A percentile compares a stretch with the other conserved stretches of the same genome.
Evolutionary conservation across 257 asterid genomes (phyloP).

Genomic region (Salvia rosmarinus): DNA sequence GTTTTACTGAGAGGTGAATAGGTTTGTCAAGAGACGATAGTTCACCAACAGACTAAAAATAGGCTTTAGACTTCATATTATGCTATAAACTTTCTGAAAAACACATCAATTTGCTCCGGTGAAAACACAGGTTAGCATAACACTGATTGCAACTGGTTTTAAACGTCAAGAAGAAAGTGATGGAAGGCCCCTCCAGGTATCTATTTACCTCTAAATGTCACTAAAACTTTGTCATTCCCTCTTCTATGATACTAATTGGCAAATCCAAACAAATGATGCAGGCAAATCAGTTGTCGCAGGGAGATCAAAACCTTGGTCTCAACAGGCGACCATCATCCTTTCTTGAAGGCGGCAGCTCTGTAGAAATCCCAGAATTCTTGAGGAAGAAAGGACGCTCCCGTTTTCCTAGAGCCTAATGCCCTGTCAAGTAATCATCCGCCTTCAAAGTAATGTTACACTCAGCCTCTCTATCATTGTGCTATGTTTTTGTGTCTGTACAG

Average conservation of each 20-base stretch:
- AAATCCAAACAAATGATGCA: slow-evolving; percentile 37
- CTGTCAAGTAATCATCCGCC: background rate
- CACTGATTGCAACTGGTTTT: slow-evolving; percentile 93
- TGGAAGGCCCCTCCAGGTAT: slow-evolving; percentile 70
- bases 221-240: background rate
- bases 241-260: background rate
- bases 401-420: slow-evolving; percentile 72
- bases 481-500: slow-evolving; percentile 39
- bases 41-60: background rate
- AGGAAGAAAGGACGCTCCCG: slow-evolving; percentile 86
- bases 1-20: background rate
- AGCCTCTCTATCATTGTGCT: slow-evolving; percentile 9
- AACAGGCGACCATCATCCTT: slow-evolving; percentile 72
- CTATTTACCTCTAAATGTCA: slow-evolving; percentile 13
- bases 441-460: slow-evolving; percentile 15
- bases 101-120: slow-evolving; percentile 26
- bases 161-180: slow-evolving; percentile 95
- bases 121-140: slow-evolving; percentile 74
- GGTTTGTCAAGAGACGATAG: too few relatives aligned
- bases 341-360: slow-evolving; percentile 60
- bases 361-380: slow-evolving; percentile 88
- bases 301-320: slow-evolving; percentile 58
- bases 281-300: slow-evolving; percentile 68
- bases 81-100: background rate
- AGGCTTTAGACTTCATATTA: background rate